A percentile compares a stretch with the other conserved stretches of the same genome.
phyloP scores from a whole-genome alignment of 345 rosid species.

The Zanthoxylum bungeanum region DNA sequence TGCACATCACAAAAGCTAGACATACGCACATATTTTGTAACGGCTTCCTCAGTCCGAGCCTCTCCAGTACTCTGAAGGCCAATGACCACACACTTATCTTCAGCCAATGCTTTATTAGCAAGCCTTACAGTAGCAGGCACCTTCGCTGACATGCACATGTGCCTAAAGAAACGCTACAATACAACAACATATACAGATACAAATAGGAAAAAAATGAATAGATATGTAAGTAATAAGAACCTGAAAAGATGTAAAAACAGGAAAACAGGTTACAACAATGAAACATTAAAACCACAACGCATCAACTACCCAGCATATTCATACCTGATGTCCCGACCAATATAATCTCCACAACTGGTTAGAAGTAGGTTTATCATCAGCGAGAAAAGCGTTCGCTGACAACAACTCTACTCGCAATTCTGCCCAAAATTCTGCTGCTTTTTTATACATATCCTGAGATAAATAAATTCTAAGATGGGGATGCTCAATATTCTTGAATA shows the following conservation, averaged over 20 bases:
- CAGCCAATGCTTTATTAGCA: conserved; percentile 68
- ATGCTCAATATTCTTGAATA: background rate
- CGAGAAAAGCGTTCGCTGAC: conserved; percentile 78
- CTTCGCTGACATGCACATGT: conserved; percentile 98
- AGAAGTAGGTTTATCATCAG: conserved; percentile 71
- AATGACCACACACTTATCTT: conserved; percentile 87
- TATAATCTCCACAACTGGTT: conserved; percentile 97
- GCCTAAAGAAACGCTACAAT: conserved; percentile 97
- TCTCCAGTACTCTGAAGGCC: conserved; percentile 99
- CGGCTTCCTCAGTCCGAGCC: conserved; percentile 99
- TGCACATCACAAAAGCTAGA: conserved; percentile 11
- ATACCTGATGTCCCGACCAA: conserved; percentile 99
- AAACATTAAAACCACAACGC: background rate
- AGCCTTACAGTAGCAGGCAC: conserved; percentile 91
- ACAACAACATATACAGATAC: conserved; percentile 27
- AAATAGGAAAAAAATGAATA: conserved; percentile 9
- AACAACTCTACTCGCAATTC: conserved; percentile 93
- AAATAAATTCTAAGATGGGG: conserved; percentile 14
- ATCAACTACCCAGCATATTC: conserved; percentile 10
- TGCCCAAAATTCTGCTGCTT: conserved; percentile 98
- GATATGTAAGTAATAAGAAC: background rate
- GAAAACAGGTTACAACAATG: background rate
- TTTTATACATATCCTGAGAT: conserved; percentile 78
- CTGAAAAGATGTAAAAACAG: conserved; percentile 2
- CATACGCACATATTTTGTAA: conserved; percentile 85